Conservation (phyloP, 805 yeast genomes). For the Pichia ethanolica region DNA sequence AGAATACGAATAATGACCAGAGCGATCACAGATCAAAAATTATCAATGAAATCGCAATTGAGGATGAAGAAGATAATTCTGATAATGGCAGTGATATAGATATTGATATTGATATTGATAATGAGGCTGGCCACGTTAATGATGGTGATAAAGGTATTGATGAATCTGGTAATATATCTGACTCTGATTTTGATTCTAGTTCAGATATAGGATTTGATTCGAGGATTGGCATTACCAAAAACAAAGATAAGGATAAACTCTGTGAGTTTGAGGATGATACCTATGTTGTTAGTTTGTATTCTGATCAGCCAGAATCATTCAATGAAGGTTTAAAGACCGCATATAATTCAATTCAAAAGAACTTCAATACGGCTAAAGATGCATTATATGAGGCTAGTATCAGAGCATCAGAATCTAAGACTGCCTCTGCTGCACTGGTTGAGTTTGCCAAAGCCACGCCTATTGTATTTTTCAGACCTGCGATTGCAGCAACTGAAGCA, state of each 20-base stretch:
- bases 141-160: not conserved
- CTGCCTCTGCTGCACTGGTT: slow-evolving; percentile 57
- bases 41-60: slow-evolving; percentile 3
- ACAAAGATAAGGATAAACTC: too few species aligned
- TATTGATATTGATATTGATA: slow-evolving; percentile 20
- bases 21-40: not conserved
- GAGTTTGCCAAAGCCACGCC: slow-evolving; percentile 75
- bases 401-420: slow-evolving; percentile 57
- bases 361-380: slow-evolving; percentile 56
- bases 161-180: too few species aligned
- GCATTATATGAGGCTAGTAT: slow-evolving; percentile 53
- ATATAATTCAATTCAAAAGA: slow-evolving; percentile 60
- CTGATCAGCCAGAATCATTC: slow-evolving; percentile 71
- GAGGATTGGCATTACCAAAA: too few species aligned
- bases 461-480: slow-evolving; percentile 69
- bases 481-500: slow-evolving; percentile 91
- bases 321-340: slow-evolving; percentile 74
- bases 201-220: too few species aligned
- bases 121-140: slow-evolving; percentile 18
- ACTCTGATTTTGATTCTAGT: too few species aligned
- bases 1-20: not conserved
- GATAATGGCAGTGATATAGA: slow-evolving; percentile 22
- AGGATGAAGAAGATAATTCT: slow-evolving; percentile 25
- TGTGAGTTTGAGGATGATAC: slow-evolving; percentile 22
- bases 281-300: slow-evolving; percentile 60